Evolutionary conservation across 2,329 filamentous ascomycete species (phyloP).

Genomic region (Ilyonectria destructans): DNA sequence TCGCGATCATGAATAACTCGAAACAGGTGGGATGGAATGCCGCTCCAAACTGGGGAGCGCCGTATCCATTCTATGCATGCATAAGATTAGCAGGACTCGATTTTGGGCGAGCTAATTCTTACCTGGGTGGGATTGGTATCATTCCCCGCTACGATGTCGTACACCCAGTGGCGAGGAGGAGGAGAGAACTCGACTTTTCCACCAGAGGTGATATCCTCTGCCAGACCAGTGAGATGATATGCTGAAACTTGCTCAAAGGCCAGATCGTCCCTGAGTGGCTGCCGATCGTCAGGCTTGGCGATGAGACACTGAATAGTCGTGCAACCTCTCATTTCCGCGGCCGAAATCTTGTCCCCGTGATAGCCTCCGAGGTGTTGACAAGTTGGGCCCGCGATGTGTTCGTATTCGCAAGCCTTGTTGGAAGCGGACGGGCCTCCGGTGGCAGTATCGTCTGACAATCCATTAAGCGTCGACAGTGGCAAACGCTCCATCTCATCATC

Average conservation of each 20-base stretch:
- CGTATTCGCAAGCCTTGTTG: neutral
- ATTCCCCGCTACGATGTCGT: neutral
- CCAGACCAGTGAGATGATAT: neutral
- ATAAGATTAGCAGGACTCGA: neutral
- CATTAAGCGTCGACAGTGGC: neutral
- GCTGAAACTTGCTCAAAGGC: neutral
- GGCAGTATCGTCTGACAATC: neutral
- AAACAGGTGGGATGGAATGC: constrained; percentile 5
- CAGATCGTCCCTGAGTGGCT: neutral
- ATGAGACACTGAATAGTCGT: constrained; percentile 1
- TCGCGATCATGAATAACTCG: constrained; percentile 1
- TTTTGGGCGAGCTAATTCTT: neutral
- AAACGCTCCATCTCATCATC: neutral
- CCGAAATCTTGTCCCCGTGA: neutral
- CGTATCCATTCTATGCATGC: neutral
- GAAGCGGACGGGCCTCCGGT: neutral
- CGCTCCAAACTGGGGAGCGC: neutral
- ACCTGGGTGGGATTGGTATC: neutral
- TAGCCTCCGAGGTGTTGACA: neutral
- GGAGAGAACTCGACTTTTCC: neutral
- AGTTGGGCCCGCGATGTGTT: neutral
- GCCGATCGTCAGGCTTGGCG: neutral
- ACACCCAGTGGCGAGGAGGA: neutral
- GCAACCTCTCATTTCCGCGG: constrained; percentile 7
- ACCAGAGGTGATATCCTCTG: neutral